Evolutionary conservation across 2,329 filamentous ascomycete genomes (phyloP).

Genomic region (Fusarium metavorans): DNA sequence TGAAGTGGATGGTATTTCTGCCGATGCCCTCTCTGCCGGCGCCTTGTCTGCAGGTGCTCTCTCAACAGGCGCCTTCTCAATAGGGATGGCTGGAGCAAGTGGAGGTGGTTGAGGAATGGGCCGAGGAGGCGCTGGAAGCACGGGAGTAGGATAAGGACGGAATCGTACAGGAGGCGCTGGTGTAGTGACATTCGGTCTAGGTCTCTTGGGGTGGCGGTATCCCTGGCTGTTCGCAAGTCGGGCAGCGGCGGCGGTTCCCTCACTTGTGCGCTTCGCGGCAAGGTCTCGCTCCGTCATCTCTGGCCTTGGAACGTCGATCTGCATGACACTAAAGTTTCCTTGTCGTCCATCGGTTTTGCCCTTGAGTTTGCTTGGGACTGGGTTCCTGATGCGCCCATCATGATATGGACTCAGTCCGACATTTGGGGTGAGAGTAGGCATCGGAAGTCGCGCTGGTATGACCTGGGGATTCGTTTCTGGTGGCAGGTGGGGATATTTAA

Average conservation of each 20-base stretch:
- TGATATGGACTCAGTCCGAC: constrained; percentile 37
- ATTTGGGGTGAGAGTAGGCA: background rate
- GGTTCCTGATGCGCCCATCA: constrained; percentile 60
- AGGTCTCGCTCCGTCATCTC: constrained; percentile 63
- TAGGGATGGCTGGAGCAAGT: background rate
- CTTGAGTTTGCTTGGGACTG: constrained; percentile 72
- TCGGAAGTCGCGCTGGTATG: background rate
- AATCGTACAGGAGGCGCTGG: constrained; percentile 3
- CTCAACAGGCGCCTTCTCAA: background rate
- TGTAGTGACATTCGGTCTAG: constrained; percentile 50
- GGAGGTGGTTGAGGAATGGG: constrained; percentile 5
- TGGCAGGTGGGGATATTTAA: background rate
- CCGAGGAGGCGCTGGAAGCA: background rate
- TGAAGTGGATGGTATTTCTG: background rate
- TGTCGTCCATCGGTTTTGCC: constrained; percentile 67
- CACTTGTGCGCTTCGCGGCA: constrained; percentile 71
- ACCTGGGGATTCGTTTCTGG: background rate
- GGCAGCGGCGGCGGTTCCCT: constrained; percentile 70
- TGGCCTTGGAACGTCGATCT: constrained; percentile 64
- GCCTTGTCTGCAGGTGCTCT: background rate
- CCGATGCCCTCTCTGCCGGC: background rate
- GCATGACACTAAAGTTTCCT: constrained; percentile 73
- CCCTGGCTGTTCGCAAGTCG: constrained; percentile 65
- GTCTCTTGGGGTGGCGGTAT: constrained; percentile 64
- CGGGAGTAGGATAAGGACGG: constrained; percentile 5